Evolutionary conservation across 2,329 filamentous ascomycete species (phyloP).

Genomic region (Alternaria brassicicola): DNA sequence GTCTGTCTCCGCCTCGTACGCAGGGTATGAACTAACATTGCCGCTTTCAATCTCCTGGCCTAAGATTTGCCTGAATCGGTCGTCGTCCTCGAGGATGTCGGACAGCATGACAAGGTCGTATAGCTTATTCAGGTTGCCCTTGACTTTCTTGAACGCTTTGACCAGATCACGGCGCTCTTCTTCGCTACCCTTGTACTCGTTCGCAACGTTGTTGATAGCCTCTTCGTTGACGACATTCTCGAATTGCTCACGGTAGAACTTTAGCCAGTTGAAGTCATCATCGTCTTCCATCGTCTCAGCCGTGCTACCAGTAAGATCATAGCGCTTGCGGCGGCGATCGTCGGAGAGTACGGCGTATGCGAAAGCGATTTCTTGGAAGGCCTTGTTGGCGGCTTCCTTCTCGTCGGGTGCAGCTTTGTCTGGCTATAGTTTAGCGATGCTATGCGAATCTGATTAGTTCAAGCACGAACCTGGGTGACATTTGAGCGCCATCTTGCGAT

Average conservation of each 20-base stretch:
- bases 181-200: constrained; percentile 81
- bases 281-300: constrained; percentile 77
- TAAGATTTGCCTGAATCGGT: constrained; percentile 80
- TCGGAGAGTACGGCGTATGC: constrained; percentile 94
- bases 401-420: constrained; percentile 76
- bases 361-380: constrained; percentile 90
- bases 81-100: constrained; percentile 81
- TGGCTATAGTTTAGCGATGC: constrained; percentile 40
- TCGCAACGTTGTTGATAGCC: constrained; percentile 75
- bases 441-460: constrained; percentile 14
- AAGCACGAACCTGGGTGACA: constrained; percentile 69
- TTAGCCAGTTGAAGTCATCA: constrained; percentile 83
- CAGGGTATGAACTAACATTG: constrained; percentile 69
- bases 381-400: constrained; percentile 74
- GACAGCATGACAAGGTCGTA: constrained; percentile 89
- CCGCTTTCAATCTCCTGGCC: constrained; percentile 75
- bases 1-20: constrained; percentile 71
- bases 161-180: constrained; percentile 84
- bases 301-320: constrained; percentile 89
- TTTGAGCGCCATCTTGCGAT: constrained; percentile 87
- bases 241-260: constrained; percentile 87
- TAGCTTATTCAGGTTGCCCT: constrained; percentile 77
- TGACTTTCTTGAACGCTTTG: constrained; percentile 71
- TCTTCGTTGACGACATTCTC: constrained; percentile 75
- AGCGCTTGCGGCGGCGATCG: constrained; percentile 76